Evolutionary conservation across 192 early-diverging fungal species (phyloP).

Genomic region (Haplosporangium gracile): DNA sequence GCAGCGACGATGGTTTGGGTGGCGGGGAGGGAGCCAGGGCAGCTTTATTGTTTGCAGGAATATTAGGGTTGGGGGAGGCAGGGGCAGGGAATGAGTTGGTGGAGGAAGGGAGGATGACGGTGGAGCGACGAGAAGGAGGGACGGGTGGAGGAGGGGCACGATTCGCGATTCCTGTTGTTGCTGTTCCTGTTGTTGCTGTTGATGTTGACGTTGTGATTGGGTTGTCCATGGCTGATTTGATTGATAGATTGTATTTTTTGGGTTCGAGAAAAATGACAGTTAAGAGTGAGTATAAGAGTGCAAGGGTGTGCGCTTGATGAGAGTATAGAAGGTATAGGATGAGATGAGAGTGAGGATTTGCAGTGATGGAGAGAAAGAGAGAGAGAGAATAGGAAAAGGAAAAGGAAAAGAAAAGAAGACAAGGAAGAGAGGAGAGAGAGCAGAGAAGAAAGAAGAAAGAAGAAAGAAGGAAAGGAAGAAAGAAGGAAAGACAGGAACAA

Average conservation of each 20-base stretch:
- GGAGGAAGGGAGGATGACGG: slow-evolving; percentile 15
- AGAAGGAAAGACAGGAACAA: neutral
- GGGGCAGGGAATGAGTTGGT: neutral
- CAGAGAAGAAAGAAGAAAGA: neutral
- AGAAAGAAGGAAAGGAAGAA: neutral
- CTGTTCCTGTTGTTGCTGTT: slow-evolving; percentile 2
- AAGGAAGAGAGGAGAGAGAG: neutral
- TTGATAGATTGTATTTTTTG: neutral
- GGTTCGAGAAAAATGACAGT: neutral
- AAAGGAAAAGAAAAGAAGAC: neutral
- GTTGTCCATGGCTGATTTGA: slow-evolving; percentile 9
- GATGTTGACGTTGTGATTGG: neutral
- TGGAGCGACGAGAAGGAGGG: slow-evolving; percentile 47
- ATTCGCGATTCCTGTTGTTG: neutral
- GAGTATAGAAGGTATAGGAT: neutral
- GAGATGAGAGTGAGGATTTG: neutral
- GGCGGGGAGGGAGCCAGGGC: slow-evolving; percentile 40
- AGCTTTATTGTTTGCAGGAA: neutral
- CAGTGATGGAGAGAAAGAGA: neutral
- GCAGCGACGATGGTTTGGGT: slow-evolving; percentile 38
- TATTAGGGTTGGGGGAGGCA: neutral
- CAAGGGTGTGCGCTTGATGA: neutral
- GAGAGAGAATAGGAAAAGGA: neutral
- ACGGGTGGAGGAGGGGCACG: slow-evolving; percentile 36
- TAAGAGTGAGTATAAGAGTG: neutral